phyloP scores from a whole-genome alignment of 495 filamentous ascomycete species.

The Aspergillus saccharolyticus region DNA sequence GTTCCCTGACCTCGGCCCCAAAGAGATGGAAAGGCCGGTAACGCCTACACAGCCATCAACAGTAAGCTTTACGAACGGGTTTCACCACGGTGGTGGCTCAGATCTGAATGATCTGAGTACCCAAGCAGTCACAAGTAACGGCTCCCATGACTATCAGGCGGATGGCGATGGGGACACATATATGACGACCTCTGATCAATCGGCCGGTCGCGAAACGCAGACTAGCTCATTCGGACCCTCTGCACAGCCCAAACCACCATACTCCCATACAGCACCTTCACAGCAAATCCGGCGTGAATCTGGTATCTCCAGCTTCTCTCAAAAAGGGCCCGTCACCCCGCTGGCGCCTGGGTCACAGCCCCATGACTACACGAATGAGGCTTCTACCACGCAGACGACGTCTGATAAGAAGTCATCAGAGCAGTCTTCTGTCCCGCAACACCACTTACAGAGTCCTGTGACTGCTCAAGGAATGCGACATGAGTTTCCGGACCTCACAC shows the following conservation, averaged over 20 bases:
- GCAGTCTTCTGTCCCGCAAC: conserved; percentile 41
- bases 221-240: conserved; percentile 49
- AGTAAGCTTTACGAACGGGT: conserved; percentile 50
- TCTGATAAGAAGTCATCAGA: conserved; percentile 66
- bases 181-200: conserved; percentile 45
- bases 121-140: conserved; percentile 57
- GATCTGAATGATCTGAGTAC: conserved; percentile 40
- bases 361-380: conserved; percentile 73
- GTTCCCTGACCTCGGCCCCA: conserved; percentile 40
- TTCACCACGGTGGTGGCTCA: conserved; percentile 41
- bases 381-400: conserved; percentile 76
- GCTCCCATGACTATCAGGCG: conserved; percentile 48
- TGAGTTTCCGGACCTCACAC: conserved; percentile 35
- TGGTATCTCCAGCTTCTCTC: conserved; percentile 52
- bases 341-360: conserved; percentile 73
- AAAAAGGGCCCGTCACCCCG: conserved; percentile 67
- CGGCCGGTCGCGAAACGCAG: conserved; percentile 37
- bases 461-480: conserved; percentile 28
- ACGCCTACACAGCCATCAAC: conserved; percentile 46
- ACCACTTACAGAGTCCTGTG: conserved; percentile 55
- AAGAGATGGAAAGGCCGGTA: conserved; percentile 38
- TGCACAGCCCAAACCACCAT: conserved; percentile 45
- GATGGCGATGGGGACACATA: conserved; percentile 57
- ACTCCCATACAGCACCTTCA: conserved; percentile 48
- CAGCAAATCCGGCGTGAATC: conserved; percentile 49